Evolutionary conservation across 371 early-diverging fungal genomes (phyloP).

Genomic region (Circinella minor): DNA sequence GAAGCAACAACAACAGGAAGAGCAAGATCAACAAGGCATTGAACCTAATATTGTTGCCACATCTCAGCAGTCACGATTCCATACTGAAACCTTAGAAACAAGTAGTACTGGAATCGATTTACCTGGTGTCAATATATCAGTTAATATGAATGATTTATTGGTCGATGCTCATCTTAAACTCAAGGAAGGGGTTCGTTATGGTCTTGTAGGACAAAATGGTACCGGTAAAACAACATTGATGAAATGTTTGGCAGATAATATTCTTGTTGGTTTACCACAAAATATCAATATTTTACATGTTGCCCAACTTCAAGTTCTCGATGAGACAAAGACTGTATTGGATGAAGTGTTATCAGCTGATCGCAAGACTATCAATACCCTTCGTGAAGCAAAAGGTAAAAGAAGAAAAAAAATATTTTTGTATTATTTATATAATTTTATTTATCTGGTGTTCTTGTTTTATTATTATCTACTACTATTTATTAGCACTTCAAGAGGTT

Average conservation of each 20-base stretch:
- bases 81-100: constrained; percentile 80
- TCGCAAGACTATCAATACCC: constrained; percentile 44
- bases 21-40: constrained; percentile 32
- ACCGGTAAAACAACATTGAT: constrained; percentile 90
- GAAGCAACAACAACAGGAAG: constrained; percentile 21
- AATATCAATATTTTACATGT: constrained; percentile 82
- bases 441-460: background rate
- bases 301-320: constrained; percentile 68
- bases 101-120: constrained; percentile 65
- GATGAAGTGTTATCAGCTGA: constrained; percentile 79
- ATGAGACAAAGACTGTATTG: constrained; percentile 55
- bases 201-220: constrained; percentile 88
- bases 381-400: constrained; percentile 43
- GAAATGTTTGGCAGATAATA: constrained; percentile 69
- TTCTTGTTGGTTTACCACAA: constrained; percentile 80
- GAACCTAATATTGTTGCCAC: constrained; percentile 66
- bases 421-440: background rate
- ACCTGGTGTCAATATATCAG: constrained; percentile 72
- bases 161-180: constrained; percentile 69
- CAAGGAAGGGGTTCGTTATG: constrained; percentile 69
- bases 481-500: constrained; percentile 43
- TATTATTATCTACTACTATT: background rate
- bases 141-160: constrained; percentile 65
- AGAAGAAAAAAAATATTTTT: background rate
- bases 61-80: constrained; percentile 88